Conservation (phyloP, 352 stramenopile species). For the Pythium pyrilobum region DNA sequence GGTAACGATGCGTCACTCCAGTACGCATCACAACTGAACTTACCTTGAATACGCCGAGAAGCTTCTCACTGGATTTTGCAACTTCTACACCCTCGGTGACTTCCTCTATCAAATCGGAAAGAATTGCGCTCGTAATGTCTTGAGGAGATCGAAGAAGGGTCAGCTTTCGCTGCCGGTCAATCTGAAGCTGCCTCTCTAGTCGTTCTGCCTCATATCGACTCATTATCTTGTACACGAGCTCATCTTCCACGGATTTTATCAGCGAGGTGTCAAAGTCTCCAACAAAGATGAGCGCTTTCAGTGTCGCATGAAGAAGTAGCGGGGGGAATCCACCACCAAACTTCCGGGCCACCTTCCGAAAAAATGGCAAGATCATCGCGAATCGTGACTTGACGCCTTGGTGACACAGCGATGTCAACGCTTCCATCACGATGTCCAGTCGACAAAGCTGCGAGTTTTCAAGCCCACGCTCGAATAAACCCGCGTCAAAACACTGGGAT, state of each 20-base stretch:
- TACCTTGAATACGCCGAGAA: constrained; percentile 78
- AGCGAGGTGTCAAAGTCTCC: constrained; percentile 64
- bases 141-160: constrained; percentile 10
- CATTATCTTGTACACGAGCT: constrained; percentile 75
- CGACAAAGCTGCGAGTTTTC: constrained; percentile 28
- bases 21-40: neutral
- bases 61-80: constrained; percentile 53
- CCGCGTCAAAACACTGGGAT: constrained; percentile 53
- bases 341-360: constrained; percentile 67
- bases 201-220: constrained; percentile 48
- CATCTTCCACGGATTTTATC: constrained; percentile 60
- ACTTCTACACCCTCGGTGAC: constrained; percentile 60
- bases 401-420: constrained; percentile 66
- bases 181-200: constrained; percentile 9
- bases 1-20: neutral
- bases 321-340: constrained; percentile 31
- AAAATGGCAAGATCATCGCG: constrained; percentile 48
- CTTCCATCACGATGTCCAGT: constrained; percentile 55
- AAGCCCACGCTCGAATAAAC: constrained; percentile 38
- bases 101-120: constrained; percentile 53
- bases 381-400: constrained; percentile 75
- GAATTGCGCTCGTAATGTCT: constrained; percentile 32
- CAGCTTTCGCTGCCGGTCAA: constrained; percentile 7
- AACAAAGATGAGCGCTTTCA: constrained; percentile 75
- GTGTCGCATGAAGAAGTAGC: constrained; percentile 49